Percentiles rank a stretch among this genome's conserved stretches.
These are phyloP conservation scores for Corymbia maculata DNA, from an alignment of 345 rosid genomes.

Conservation along the genomic window DNA sequence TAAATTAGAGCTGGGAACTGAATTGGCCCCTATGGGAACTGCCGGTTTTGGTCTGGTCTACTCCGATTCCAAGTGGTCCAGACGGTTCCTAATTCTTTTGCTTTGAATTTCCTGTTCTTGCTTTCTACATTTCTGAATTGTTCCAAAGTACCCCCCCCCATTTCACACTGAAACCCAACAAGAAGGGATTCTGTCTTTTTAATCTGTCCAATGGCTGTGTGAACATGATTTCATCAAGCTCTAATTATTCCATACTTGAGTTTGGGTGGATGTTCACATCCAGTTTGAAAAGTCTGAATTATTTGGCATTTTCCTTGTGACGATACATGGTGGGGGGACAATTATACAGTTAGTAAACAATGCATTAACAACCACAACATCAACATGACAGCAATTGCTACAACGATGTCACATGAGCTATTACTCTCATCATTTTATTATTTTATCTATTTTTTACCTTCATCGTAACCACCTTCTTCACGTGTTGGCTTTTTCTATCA, in stretches of 20 bases:
- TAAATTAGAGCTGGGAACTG: too few relatives aligned
- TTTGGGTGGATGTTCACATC: not conserved
- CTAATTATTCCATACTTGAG: not conserved
- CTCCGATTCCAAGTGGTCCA: too few relatives aligned
- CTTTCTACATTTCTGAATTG: not conserved
- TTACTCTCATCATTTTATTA: not conserved
- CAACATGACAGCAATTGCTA: not conserved
- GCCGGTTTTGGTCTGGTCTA: too few relatives aligned
- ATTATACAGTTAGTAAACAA: fast-evolving
- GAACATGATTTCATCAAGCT: not conserved
- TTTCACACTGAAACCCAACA: not conserved
- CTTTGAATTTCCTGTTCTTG: not conserved
- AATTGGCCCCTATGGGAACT: too few relatives aligned
- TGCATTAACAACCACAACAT: not conserved
- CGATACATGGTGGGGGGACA: not conserved
- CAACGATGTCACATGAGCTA: not conserved
- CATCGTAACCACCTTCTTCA: not conserved
- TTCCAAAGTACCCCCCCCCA: not conserved
- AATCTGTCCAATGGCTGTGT: not conserved
- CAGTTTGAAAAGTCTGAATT: not conserved
- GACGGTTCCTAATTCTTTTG: too few relatives aligned
- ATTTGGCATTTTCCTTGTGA: not conserved
- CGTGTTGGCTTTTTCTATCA: too few relatives aligned
- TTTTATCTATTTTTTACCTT: not conserved
- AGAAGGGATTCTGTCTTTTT: too few relatives aligned